These are phyloP conservation scores for Pezicula neosporulosa DNA, from an alignment of 2,329 filamentous ascomycete species.

Conservation along the genomic window DNA sequence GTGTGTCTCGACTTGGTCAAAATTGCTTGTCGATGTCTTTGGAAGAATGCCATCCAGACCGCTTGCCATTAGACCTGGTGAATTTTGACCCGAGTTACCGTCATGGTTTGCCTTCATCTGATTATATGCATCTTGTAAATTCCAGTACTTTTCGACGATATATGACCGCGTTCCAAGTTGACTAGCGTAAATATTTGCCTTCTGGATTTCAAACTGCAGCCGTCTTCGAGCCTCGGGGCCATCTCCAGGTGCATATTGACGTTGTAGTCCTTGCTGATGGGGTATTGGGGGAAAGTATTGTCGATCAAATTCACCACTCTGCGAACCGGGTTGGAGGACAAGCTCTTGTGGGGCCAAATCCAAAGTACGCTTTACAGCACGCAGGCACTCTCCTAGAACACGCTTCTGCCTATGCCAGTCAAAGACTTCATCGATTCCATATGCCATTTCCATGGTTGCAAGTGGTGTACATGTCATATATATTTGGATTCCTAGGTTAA, in stretches of 20 bases:
- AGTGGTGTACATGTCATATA: constrained; percentile 79
- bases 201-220: constrained; percentile 84
- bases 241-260: constrained; percentile 6
- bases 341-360: constrained; percentile 68
- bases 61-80: constrained; percentile 21
- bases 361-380: constrained; percentile 65
- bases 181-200: constrained; percentile 83
- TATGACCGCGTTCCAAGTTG: constrained; percentile 79
- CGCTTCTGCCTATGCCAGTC: constrained; percentile 75
- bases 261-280: constrained; percentile 32
- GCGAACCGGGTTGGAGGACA: constrained; percentile 43
- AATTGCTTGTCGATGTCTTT: constrained; percentile 37
- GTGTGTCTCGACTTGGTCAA: constrained; percentile 35
- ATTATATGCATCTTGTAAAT: constrained; percentile 65
- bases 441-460: constrained; percentile 76
- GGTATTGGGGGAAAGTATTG: constrained; percentile 46
- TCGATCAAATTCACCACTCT: constrained; percentile 37
- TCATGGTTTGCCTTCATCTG: constrained; percentile 32
- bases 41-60: constrained; percentile 22
- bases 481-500: constrained; percentile 75
- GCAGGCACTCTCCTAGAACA: constrained; percentile 68
- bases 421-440: constrained; percentile 73
- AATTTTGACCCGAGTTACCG: constrained; percentile 7
- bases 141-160: constrained; percentile 83
- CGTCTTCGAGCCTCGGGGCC: constrained; percentile 37